Conservation (phyloP, 225 moss, liverwort and hornwort species). For the Physcomitrellopsis africana region DNA sequence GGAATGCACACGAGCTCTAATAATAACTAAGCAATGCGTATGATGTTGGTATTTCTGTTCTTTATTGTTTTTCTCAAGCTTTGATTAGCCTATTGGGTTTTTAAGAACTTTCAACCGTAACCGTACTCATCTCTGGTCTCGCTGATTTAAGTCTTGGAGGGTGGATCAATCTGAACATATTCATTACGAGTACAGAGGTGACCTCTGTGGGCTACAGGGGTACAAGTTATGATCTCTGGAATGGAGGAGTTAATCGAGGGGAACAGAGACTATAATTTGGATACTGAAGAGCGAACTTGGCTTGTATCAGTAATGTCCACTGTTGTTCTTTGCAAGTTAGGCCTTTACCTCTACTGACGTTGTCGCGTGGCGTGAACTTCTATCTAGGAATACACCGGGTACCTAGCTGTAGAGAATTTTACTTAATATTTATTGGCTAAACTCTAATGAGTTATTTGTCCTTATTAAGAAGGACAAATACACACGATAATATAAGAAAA, state of each 20-base stretch:
- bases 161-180: not conserved
- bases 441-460: no score
- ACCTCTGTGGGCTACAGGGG: no score
- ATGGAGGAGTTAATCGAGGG: no score
- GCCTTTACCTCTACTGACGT: conserved; percentile 62
- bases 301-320: conserved; percentile 62
- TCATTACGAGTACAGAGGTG: not conserved
- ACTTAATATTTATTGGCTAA: no score
- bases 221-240: no score
- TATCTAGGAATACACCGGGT: no score
- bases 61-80: not conserved
- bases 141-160: not conserved
- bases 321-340: conserved; percentile 57
- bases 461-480: no score
- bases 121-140: not conserved
- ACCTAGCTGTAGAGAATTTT: no score
- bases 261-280: conserved; percentile 24
- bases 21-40: not conserved
- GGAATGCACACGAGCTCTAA: not conserved
- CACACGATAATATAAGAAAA: no score
- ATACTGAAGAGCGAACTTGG: conserved; percentile 43
- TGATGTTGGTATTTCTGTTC: not conserved
- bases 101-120: not conserved
- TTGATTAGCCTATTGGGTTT: not conserved
- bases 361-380: no score